Percentiles rank a stretch among this genome's conserved stretches.
Conservation (phyloP, 495 filamentous ascomycete genomes). For the Xylaria sp. region DNA sequence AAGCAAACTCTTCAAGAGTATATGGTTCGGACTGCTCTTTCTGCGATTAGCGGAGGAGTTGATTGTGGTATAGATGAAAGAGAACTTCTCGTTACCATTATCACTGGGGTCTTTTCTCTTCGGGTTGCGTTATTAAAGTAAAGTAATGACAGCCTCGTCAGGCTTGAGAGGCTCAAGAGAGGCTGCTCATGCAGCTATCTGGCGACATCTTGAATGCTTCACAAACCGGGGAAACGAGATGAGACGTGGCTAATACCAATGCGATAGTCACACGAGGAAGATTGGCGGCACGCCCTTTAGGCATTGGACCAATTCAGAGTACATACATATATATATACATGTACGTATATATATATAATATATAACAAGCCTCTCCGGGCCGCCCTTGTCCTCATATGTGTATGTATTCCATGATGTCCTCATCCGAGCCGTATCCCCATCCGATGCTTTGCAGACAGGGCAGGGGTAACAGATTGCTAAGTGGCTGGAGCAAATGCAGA, state of each 20-base stretch:
- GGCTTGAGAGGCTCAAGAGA: constrained; percentile 18
- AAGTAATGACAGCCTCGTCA: not conserved
- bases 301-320: not conserved
- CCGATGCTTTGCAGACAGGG: constrained; percentile 1
- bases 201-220: constrained; percentile 11
- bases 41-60: not conserved
- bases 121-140: not conserved
- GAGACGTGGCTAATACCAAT: not conserved
- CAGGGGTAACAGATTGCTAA: constrained; percentile 1
- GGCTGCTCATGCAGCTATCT: not conserved
- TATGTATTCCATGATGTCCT: constrained; percentile 14
- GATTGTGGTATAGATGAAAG: not conserved
- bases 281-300: not conserved
- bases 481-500: constrained; percentile 15
- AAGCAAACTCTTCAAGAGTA: not conserved
- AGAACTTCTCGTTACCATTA: not conserved
- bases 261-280: not conserved
- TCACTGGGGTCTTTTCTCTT: not conserved
- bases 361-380: not conserved
- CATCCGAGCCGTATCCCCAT: constrained; percentile 15
- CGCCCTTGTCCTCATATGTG: not conserved
- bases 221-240: not conserved
- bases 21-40: not conserved
- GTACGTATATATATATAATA: not conserved
- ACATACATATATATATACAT: not conserved